Evolutionary conservation across 1,139 yeast species (phyloP).

Genomic region (Arxiozyma heterogenica): DNA sequence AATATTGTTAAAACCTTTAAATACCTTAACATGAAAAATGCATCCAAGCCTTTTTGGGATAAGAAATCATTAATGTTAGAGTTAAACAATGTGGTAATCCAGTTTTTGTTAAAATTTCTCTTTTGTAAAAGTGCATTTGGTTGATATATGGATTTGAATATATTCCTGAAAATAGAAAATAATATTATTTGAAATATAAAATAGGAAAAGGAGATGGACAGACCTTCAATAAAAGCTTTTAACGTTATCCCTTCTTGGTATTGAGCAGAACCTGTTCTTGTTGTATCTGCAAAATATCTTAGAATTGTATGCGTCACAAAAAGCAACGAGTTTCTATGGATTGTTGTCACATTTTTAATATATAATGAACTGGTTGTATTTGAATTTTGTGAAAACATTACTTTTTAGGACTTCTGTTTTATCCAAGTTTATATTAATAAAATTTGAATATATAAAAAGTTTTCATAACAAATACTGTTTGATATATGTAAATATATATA

Average conservation of each 20-base stretch:
- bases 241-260: slow-evolving; percentile 38
- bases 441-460: not conserved
- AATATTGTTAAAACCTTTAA: slow-evolving; percentile 40
- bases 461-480: too few species aligned
- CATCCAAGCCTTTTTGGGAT: slow-evolving; percentile 47
- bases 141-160: slow-evolving; percentile 45
- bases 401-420: not conserved
- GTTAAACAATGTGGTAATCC: slow-evolving; percentile 8
- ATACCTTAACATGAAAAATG: slow-evolving; percentile 53
- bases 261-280: slow-evolving; percentile 47
- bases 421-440: not conserved
- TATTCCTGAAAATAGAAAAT: slow-evolving; percentile 44
- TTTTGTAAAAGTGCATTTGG: slow-evolving; percentile 41
- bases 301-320: slow-evolving; percentile 9
- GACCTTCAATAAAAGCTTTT: slow-evolving; percentile 38
- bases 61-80: slow-evolving; percentile 35
- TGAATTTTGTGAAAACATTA: not conserved
- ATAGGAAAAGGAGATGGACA: slow-evolving; percentile 43
- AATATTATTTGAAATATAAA: slow-evolving; percentile 45
- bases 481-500: too few species aligned
- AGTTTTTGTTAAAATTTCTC: slow-evolving; percentile 1
- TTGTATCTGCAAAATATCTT: slow-evolving; percentile 42
- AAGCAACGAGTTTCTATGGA: not conserved
- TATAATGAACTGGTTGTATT: not conserved
- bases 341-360: slow-evolving; percentile 16